These are phyloP conservation scores for Amaranthus palmeri DNA, from an alignment of 148 eudicot species.

Conservation along the genomic window DNA sequence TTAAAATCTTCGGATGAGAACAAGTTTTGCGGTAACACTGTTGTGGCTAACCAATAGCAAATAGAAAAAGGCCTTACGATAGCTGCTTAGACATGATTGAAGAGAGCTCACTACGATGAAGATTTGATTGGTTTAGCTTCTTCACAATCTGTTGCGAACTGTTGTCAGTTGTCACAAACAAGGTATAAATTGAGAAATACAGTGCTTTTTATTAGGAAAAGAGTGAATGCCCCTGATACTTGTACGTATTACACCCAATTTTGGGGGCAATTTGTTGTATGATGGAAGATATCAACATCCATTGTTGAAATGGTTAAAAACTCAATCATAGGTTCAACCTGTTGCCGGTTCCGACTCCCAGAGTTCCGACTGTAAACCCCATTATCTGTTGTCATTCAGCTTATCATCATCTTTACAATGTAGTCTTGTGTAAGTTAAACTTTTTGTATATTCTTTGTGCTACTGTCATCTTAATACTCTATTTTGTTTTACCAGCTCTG, in stretches of 20 bases:
- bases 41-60: neutral
- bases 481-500: neutral
- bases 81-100: slow-evolving; percentile 14
- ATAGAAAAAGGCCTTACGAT: neutral
- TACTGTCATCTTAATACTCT: neutral
- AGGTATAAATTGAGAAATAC: slow-evolving; percentile 10
- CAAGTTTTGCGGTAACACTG: slow-evolving; percentile 19
- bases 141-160: slow-evolving; percentile 18
- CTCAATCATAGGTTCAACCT: slow-evolving; percentile 7
- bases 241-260: slow-evolving; percentile 10
- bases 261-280: slow-evolving; percentile 16
- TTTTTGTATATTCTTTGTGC: slow-evolving; percentile 1
- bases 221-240: slow-evolving; percentile 19
- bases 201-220: slow-evolving; percentile 23
- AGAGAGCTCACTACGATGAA: slow-evolving; percentile 11
- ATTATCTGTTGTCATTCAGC: slow-evolving; percentile 3
- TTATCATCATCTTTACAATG: neutral
- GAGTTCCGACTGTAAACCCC: neutral
- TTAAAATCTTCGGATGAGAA: neutral
- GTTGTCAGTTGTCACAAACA: slow-evolving; percentile 17
- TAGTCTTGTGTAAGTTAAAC: neutral
- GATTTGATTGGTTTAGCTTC: slow-evolving; percentile 25
- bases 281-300: slow-evolving; percentile 12
- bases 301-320: slow-evolving; percentile 12
- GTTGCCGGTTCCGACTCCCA: slow-evolving; percentile 22